Evolutionary conservation across 169 alveolate species (phyloP).

Genomic region (Babesia ovis): DNA sequence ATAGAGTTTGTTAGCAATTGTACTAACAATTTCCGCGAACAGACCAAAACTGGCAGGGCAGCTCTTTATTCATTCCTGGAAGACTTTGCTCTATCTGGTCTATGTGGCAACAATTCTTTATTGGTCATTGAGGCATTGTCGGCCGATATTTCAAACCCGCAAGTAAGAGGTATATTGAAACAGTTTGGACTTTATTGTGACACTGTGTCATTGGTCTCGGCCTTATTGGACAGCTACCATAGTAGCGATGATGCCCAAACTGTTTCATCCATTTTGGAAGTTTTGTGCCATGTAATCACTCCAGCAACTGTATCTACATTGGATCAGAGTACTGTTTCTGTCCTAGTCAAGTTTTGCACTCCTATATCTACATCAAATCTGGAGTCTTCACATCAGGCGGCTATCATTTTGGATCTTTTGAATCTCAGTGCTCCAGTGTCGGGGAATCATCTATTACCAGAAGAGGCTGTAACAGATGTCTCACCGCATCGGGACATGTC

Average conservation of each 20-base stretch:
- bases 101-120: neutral
- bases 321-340: neutral
- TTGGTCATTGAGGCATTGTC: neutral
- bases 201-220: neutral
- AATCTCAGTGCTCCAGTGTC: neutral
- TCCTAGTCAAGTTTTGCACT: neutral
- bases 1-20: conserved; percentile 16
- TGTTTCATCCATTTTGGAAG: neutral
- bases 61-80: conserved; percentile 23
- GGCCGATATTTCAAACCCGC: conserved; percentile 2
- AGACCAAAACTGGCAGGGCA: conserved; percentile 6
- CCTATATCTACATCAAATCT: neutral
- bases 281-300: neutral
- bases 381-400: neutral
- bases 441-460: neutral
- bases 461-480: neutral
- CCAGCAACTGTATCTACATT: neutral
- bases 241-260: neutral
- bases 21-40: conserved; percentile 26
- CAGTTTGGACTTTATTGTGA: neutral
- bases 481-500: neutral
- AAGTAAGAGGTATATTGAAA: neutral
- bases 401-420: neutral
- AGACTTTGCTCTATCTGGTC: neutral
- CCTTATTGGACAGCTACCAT: neutral